These are phyloP conservation scores for Pseudonitzschia pungens DNA, from an alignment of 108 stramenopile species.

Conservation along the genomic window DNA sequence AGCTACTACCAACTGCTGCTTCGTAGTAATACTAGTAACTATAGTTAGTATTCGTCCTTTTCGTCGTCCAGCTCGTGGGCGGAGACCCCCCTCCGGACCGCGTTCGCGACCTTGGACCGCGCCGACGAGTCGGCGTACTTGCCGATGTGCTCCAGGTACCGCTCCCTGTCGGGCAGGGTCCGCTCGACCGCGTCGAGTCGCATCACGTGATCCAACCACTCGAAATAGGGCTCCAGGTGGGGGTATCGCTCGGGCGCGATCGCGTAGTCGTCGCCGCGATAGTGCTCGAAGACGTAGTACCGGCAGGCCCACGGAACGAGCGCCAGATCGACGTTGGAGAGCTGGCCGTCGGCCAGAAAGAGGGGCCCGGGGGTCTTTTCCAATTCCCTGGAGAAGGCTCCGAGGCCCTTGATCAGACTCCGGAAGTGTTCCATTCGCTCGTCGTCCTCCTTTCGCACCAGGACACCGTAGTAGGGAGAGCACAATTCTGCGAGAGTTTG, in stretches of 20 bases:
- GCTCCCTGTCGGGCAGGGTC: conserved; percentile 81
- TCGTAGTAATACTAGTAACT: not conserved
- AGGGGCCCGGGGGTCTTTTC: conserved; percentile 48
- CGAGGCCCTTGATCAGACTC: conserved; percentile 57
- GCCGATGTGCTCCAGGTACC: conserved; percentile 79
- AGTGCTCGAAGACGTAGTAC: conserved; percentile 83
- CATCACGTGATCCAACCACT: conserved; percentile 80
- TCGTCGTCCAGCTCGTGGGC: conserved; percentile 87
- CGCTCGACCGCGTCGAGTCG: conserved; percentile 59
- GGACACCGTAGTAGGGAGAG: conserved; percentile 77
- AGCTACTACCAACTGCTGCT: too few relatives aligned
- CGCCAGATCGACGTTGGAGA: conserved; percentile 66
- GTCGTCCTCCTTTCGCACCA: conserved; percentile 66
- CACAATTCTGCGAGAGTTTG: conserved; percentile 65
- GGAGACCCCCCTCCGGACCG: conserved; percentile 77
- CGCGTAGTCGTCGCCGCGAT: conserved; percentile 66
- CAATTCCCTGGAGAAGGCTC: conserved; percentile 60
- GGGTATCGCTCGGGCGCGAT: conserved; percentile 43
- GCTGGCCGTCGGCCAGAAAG: conserved; percentile 58
- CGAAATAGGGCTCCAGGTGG: conserved; percentile 59
- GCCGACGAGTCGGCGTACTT: conserved; percentile 86
- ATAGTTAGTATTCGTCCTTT: conserved; percentile 56
- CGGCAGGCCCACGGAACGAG: conserved; percentile 80
- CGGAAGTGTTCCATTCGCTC: conserved; percentile 69
- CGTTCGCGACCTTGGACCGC: conserved; percentile 82